Evolutionary conservation across 2,329 filamentous ascomycete species (phyloP), one percentile per base, ranked within the genome.

Genomic region (Monascus ruber): DNA sequence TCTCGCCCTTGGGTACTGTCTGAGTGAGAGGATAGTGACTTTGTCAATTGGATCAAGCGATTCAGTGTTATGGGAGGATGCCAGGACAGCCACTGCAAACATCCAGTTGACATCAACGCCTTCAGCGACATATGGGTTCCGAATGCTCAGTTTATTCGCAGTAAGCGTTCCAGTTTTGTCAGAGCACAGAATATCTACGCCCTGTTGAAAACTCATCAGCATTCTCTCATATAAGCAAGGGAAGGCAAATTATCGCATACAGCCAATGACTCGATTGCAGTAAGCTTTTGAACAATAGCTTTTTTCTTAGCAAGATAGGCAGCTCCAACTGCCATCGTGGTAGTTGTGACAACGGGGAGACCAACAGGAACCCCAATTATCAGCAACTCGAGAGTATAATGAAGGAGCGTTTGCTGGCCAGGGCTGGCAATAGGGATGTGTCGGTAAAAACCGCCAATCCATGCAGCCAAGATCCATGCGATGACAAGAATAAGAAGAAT

Each of bases 321-420:
- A 47, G 82, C 82, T 57, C 82, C 82, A 56, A 85, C 82, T 50
- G 82, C 82, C 51, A 85, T 73, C 4, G 82, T 85, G 33, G 82
- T 85, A 43, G 82, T 85, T 29, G 81, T 85, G 46, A 85, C 82
- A 47, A 85, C 82, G 24, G 82, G 82, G 47, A 86, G 74, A 78
- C 81, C 82, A 62, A 86, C 82, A 38, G 81, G 82, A n/a, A 86
- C 82, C 69, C 82, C 82, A 48, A 86, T 78, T 57, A 87, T 85
- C 54, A 86, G 69, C 46, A 86, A 66, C 43, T 82, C 78, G 36
- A 83, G 65, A 28, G 77, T 76, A 60, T 83, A 83, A 55, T 79
- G 74, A 52, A 85, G 71, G 53, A 85, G 60, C 53, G 79, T 81
- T 66, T 74, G 66, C 53, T 78, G 74, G 47, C 71, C 71, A 27